Evolutionary conservation across 371 early-diverging fungal species (phyloP), one percentile per base, ranked within the genome.

Genomic region (Syncephalastrum racemosum): DNA sequence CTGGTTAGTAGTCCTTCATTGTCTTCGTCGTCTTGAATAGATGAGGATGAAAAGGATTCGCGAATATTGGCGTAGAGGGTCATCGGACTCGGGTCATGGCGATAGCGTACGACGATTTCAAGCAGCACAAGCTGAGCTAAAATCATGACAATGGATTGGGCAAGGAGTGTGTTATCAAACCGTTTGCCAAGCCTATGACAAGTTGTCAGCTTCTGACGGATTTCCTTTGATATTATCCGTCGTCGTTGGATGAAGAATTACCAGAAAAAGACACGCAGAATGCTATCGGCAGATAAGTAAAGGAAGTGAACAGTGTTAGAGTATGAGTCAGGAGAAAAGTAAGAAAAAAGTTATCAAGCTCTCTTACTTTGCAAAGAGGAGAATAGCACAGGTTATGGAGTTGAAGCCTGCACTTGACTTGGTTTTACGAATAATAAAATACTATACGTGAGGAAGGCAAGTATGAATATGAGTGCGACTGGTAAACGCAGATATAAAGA

Each of bases 91-190:
- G 62, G 60, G 19, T 58, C 54, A 25, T 60, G 61, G 4, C 69
- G 64, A 41, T 69, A 61, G 5, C 62, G 62, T 16, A 78, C 62
- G 3, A 77, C 75, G 14, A 79, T 62, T 48, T 85, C 70, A 7
- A 85, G 62, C 13, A 87, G 53, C 4, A 75, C 54, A 16, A 86
- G 53, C 46, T 84, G 84, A 0, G 82, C 77, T 10, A 70, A 31
- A 12, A 85, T 76, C 87, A 87, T 87, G 16, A 81, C 60, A 55
- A 87, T 77, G 12, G 85, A 85, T 53, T 87, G 87, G 25, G 71
- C 75, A 6, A 87, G 50, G 16, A 84, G 63, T 2, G 81, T 81
- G 2, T 44, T 62, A 54, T 84, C 88, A 63, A 87, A 87, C 56
- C 83, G 69, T 59, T 76, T 73, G 13, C 82, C 80, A 23, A 81